These are phyloP conservation scores for Cymodocea nodosa DNA, from an alignment of 116 monocot genomes.

Conservation along the genomic window DNA sequence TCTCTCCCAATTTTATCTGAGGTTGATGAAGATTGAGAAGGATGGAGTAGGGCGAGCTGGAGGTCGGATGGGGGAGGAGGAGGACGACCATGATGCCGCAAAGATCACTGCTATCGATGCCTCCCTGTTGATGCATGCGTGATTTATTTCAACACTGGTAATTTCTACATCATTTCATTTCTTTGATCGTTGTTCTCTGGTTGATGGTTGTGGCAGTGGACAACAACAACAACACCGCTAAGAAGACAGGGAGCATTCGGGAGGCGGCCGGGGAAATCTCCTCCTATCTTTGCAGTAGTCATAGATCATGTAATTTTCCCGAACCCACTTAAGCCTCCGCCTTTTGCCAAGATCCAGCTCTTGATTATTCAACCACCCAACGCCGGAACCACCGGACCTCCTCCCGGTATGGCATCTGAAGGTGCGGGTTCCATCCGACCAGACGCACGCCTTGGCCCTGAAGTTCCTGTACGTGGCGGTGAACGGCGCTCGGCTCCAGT, in stretches of 20 bases:
- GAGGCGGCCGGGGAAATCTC: constrained; percentile 19
- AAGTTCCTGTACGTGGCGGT: constrained; percentile 24
- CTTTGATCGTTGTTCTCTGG: too few species aligned
- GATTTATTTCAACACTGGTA: too few species aligned
- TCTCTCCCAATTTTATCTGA: too few species aligned
- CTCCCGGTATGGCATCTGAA: not conserved
- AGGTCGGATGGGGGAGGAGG: too few species aligned
- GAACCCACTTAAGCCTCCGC: constrained; percentile 22
- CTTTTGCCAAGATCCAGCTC: constrained; percentile 12
- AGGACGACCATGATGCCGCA: too few species aligned
- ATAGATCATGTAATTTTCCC: constrained; percentile 29
- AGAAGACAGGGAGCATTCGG: constrained; percentile 10
- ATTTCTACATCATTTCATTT: too few species aligned
- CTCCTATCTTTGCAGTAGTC: constrained; percentile 25
- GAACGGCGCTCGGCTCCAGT: constrained; percentile 32
- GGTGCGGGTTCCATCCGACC: not conserved
- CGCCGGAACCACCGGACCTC: not conserved
- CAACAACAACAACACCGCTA: too few species aligned
- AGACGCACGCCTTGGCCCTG: constrained; percentile 10
- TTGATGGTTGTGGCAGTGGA: too few species aligned
- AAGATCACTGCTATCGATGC: too few species aligned
- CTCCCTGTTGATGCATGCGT: too few species aligned
- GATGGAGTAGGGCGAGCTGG: too few species aligned
- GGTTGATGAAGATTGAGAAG: too few species aligned
- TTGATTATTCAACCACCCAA: constrained; percentile 8